Conservation (phyloP, 306 rosid genomes). For the Lathyrus tuberosus region DNA sequence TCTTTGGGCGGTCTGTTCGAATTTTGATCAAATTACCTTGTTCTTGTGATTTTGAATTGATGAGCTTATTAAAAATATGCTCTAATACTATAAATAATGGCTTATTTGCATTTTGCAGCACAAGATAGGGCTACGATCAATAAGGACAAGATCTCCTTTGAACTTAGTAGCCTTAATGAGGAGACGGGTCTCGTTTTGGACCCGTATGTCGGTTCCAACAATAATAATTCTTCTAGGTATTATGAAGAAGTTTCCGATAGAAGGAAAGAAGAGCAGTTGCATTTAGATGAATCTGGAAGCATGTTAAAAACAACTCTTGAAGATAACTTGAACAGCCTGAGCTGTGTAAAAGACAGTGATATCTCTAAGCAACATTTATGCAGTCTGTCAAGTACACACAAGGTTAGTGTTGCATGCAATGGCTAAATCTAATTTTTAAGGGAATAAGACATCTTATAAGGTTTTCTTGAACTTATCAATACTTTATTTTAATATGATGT, state of each 20-base stretch:
- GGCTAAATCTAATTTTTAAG: conserved; percentile 14
- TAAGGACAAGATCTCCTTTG: conserved; percentile 43
- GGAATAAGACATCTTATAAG: conserved; percentile 13
- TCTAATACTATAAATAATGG: conserved; percentile 32
- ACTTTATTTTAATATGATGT: not conserved
- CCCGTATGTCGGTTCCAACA: conserved; percentile 17
- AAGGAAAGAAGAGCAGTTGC: conserved; percentile 36
- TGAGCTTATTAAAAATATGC: conserved; percentile 16
- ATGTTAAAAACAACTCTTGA: conserved; percentile 41
- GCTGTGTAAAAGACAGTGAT: conserved; percentile 51
- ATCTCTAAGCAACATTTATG: conserved; percentile 70
- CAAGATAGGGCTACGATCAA: conserved; percentile 30
- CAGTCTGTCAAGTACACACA: conserved; percentile 56
- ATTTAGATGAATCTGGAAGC: conserved; percentile 42
- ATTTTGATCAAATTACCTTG: not conserved
- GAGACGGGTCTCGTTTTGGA: conserved; percentile 27
- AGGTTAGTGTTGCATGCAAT: conserved; percentile 55
- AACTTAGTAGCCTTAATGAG: conserved; percentile 33
- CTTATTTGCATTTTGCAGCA: conserved; percentile 53
- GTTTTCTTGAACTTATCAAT: conserved; percentile 2
- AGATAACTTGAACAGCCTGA: conserved; percentile 26
- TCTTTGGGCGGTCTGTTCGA: not conserved
- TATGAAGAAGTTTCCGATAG: conserved; percentile 40
- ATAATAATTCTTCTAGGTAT: conserved; percentile 29
- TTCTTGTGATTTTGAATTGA: conserved; percentile 32